Base-by-base conservation (phyloP, 495 filamentous ascomycete species). In the Neurospora sp. region DNA sequence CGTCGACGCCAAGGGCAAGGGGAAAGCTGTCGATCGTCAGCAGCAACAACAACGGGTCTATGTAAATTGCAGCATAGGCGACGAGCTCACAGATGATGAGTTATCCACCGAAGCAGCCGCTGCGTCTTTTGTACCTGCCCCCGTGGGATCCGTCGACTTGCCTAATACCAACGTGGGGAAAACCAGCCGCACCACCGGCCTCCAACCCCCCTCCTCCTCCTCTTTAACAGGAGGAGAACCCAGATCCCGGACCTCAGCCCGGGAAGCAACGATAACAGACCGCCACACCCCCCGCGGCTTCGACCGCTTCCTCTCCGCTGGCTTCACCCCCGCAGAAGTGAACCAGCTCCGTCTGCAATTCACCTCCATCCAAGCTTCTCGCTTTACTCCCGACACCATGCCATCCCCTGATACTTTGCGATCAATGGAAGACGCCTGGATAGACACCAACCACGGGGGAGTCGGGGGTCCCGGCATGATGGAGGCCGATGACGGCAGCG, bases 371-470 rank as follows among this genome's bases (percentile, higher is more conserved):
- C 93, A 96, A 75, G 86, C 91, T 20, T 86, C 90, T 71, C 89
- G 91, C 10, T 90, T 92, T 73, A 96, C 94, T 10, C 93, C 92
- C 9, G 93, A 96, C 79, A 93, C 91, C 1, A 93, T 97, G 91
- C 94, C 94, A 8, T 85, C 83, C 69, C 85, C 87, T 5, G 80
- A 83, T 77, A 81, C 80, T 12, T 80, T 86, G 81, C 87, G 75
- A 79, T 87, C 72, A 74, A 91, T 98, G 74, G 96, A 99, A 78
- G 95, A 99, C 75, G 85, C 91, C 12, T 99, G 96, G 96, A 91
- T 99, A 76, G 96, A 99, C 74, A 90, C 89, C 76, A 90, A 90
- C 72, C 85, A 85, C 46, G 76, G 75, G 46, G 84, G 82, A 38
- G 78, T 18, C 39, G 60, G 54, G 42, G 82, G 82, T 38, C 82